phyloP scores from a whole-genome alignment of 345 rosid species.

The Nasturtium officinale region DNA sequence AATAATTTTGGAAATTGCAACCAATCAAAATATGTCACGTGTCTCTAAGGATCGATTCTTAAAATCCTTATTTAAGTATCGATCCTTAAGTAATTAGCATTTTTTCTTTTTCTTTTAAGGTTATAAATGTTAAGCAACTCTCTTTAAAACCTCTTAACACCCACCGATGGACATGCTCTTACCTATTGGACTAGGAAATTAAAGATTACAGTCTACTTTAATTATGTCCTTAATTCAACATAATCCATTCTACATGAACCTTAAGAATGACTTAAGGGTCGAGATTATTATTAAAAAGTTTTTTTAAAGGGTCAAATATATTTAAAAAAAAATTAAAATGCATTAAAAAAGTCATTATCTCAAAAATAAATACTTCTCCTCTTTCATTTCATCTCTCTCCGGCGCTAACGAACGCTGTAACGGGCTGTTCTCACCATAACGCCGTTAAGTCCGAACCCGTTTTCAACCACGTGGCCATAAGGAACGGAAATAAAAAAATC shows the following conservation, averaged over 20 bases:
- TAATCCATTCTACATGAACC: slow-evolving; percentile 28
- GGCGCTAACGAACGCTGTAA: slow-evolving; percentile 50
- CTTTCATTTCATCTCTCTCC: slow-evolving; percentile 16
- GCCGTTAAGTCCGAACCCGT: slow-evolving; percentile 52
- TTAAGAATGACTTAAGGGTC: slow-evolving; percentile 45
- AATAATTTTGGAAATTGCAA: too few species aligned
- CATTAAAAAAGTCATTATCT: slow-evolving; percentile 29
- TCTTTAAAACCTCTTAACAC: too few species aligned
- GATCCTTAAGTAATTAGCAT: too few species aligned
- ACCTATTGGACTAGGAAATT: slow-evolving; percentile 26
- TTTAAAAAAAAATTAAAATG: background rate
- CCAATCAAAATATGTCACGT: too few species aligned
- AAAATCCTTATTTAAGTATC: too few species aligned
- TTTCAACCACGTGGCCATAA: background rate
- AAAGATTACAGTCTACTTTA: slow-evolving; percentile 4
- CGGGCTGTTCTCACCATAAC: slow-evolving; percentile 46
- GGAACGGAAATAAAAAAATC: background rate
- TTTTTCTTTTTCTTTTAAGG: too few species aligned
- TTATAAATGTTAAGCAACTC: too few species aligned
- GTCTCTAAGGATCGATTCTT: too few species aligned
- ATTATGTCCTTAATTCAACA: slow-evolving; percentile 38
- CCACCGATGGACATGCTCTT: too few species aligned
- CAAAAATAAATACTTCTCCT: slow-evolving; percentile 22
- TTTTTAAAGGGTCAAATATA: slow-evolving; percentile 47
- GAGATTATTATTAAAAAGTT: slow-evolving; percentile 18